phyloP scores from a whole-genome alignment of 176 grass and related monocot species.

The Luzula sylvatica region DNA sequence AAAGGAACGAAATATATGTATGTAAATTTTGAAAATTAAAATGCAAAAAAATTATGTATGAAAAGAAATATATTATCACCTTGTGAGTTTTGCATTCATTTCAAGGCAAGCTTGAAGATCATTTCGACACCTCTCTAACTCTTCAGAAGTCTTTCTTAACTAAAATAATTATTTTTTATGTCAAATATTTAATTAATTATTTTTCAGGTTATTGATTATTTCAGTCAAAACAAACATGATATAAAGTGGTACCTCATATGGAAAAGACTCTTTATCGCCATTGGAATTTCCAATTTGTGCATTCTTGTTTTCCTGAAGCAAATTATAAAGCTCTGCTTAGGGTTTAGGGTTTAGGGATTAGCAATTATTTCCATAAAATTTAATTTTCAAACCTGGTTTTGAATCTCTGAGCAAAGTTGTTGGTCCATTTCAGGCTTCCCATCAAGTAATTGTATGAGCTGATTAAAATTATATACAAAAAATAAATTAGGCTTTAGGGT shows the following conservation, averaged over 20 bases:
- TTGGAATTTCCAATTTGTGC: constrained; percentile 7
- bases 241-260: constrained; percentile 34
- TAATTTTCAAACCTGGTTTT: constrained; percentile 33
- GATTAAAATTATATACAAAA: constrained; percentile 29
- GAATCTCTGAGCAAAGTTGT: constrained; percentile 23
- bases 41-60: not conserved
- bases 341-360: not conserved
- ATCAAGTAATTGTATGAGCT: constrained; percentile 54
- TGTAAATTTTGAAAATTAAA: not conserved
- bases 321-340: not conserved
- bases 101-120: constrained; percentile 64
- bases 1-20: not conserved
- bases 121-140: constrained; percentile 54
- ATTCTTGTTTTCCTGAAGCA: constrained; percentile 34
- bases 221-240: not conserved
- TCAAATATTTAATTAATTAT: not conserved
- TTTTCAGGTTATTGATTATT: not conserved
- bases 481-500: not conserved
- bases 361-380: not conserved
- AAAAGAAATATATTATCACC: constrained; percentile 28
- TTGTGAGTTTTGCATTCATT: constrained; percentile 64
- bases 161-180: constrained; percentile 31
- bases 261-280: constrained; percentile 38
- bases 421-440: constrained; percentile 36
- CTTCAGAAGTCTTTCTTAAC: constrained; percentile 44